Conservation (phyloP, 352 stramenopile species). For the Phytophthora citrophthora region DNA sequence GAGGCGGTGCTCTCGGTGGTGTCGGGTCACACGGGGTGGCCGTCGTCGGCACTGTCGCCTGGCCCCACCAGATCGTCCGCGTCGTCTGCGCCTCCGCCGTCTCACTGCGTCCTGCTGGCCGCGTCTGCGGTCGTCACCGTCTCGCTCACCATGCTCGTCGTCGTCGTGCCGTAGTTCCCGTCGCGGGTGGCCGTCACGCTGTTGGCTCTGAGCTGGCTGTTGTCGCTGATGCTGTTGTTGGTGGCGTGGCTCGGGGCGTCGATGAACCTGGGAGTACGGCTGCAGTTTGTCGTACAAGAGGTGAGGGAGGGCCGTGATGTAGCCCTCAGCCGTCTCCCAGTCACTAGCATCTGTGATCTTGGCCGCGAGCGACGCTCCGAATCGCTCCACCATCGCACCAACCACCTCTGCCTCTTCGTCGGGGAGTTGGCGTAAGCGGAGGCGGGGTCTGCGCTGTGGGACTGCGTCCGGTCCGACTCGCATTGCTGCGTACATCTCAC, state of each 20-base stretch:
- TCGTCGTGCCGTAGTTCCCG: too few relatives aligned
- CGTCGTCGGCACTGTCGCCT: not conserved
- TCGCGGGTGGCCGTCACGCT: too few relatives aligned
- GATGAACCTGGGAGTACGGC: conserved; percentile 12
- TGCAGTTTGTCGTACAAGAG: conserved; percentile 1
- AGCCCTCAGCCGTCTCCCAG: conserved; percentile 15
- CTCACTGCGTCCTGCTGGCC: too few relatives aligned
- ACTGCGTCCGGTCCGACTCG: not conserved
- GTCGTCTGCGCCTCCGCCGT: too few relatives aligned
- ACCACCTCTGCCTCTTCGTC: conserved; percentile 1
- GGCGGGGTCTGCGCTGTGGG: not conserved
- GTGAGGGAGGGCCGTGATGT: conserved; percentile 13
- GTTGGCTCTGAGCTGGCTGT: too few relatives aligned
- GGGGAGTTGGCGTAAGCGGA: conserved; percentile 5
- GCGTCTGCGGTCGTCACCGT: too few relatives aligned
- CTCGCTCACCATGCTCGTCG: too few relatives aligned
- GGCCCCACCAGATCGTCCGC: too few relatives aligned
- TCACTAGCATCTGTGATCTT: conserved; percentile 17
- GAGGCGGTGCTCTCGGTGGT: conserved; percentile 1
- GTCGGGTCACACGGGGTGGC: conserved; percentile 3
- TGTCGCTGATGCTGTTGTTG: too few relatives aligned
- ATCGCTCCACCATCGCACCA: not conserved
- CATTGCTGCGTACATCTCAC: conserved; percentile 14
- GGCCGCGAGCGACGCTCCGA: not conserved
- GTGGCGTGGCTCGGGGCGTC: too few relatives aligned